Percentiles rank a stretch among this genome's conserved stretches.
Conservation (phyloP, 352 stramenopile species). For the Lagenidium sp. region DNA sequence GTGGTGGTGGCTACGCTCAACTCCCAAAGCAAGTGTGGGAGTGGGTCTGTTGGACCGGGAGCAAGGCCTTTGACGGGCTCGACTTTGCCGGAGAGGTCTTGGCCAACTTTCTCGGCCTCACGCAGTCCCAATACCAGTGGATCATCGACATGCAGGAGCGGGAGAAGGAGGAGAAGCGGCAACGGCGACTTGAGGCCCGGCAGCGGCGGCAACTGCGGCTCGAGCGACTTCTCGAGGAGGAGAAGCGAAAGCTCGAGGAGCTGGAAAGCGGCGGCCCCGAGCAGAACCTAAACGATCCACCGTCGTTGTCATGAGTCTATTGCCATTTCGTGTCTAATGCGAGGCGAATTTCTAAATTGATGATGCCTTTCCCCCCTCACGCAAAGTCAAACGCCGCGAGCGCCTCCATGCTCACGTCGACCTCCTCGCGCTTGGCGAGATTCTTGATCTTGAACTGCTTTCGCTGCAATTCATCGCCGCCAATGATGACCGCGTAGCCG, state of each 20-base stretch:
- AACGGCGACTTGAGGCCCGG: slow-evolving; percentile 40
- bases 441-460: slow-evolving; percentile 73
- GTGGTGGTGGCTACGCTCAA: background rate
- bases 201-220: slow-evolving; percentile 60
- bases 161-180: slow-evolving; percentile 50
- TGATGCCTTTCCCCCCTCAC: background rate
- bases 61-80: slow-evolving; percentile 55
- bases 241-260: slow-evolving; percentile 57
- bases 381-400: slow-evolving; percentile 8
- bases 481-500: slow-evolving; percentile 64
- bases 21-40: slow-evolving; percentile 31
- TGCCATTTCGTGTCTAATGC: background rate
- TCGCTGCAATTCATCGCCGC: slow-evolving; percentile 53
- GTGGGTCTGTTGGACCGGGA: slow-evolving; percentile 55
- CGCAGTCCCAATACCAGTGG: slow-evolving; percentile 81
- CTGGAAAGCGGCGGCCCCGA: slow-evolving; percentile 27
- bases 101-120: slow-evolving; percentile 74
- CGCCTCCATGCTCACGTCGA: slow-evolving; percentile 19
- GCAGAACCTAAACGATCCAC: no score
- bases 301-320: background rate
- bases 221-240: slow-evolving; percentile 53
- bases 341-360: slow-evolving; percentile 1
- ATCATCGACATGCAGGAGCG: slow-evolving; percentile 67
- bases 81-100: slow-evolving; percentile 79
- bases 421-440: slow-evolving; percentile 42